These are phyloP conservation scores for Prunus mira DNA, from an alignment of 306 rosid genomes.

Conservation along the genomic window DNA sequence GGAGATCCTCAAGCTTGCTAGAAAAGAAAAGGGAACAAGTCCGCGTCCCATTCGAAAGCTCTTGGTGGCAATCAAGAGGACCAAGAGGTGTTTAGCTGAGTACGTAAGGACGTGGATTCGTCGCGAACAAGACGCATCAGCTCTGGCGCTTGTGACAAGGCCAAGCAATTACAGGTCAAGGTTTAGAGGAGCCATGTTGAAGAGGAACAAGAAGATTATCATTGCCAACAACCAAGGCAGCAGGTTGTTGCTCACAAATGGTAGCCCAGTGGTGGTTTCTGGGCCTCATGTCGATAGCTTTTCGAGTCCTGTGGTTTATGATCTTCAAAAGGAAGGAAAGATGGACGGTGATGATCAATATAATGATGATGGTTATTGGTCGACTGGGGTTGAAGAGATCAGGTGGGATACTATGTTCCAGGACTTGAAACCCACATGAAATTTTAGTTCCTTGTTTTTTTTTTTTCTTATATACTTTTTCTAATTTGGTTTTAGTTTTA, in stretches of 20 bases:
- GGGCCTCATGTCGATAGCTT: constrained; percentile 34
- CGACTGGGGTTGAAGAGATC: constrained; percentile 70
- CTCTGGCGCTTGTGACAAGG: constrained; percentile 74
- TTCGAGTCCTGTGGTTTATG: constrained; percentile 55
- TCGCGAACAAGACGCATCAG: constrained; percentile 43
- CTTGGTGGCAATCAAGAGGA: constrained; percentile 62
- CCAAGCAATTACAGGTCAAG: constrained; percentile 38
- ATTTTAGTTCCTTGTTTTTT: background rate
- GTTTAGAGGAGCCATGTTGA: constrained; percentile 51
- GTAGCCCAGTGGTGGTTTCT: constrained; percentile 35
- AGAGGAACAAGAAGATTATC: constrained; percentile 50
- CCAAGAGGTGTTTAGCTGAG: constrained; percentile 53
- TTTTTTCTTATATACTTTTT: too few species aligned
- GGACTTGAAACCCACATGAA: constrained; percentile 80
- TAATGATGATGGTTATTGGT: constrained; percentile 59
- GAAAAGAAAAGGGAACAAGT: constrained; percentile 40
- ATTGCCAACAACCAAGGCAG: constrained; percentile 44
- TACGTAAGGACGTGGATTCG: constrained; percentile 33
- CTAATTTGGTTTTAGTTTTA: background rate
- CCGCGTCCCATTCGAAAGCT: constrained; percentile 45
- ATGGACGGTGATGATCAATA: constrained; percentile 14
- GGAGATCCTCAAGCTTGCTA: constrained; percentile 80
- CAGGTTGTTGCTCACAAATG: constrained; percentile 57
- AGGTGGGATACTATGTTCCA: constrained; percentile 93
- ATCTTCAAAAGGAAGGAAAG: constrained; percentile 43